These are phyloP conservation scores for Sporormia fimetaria DNA, from an alignment of 495 filamentous ascomycete species.

Conservation along the genomic window DNA sequence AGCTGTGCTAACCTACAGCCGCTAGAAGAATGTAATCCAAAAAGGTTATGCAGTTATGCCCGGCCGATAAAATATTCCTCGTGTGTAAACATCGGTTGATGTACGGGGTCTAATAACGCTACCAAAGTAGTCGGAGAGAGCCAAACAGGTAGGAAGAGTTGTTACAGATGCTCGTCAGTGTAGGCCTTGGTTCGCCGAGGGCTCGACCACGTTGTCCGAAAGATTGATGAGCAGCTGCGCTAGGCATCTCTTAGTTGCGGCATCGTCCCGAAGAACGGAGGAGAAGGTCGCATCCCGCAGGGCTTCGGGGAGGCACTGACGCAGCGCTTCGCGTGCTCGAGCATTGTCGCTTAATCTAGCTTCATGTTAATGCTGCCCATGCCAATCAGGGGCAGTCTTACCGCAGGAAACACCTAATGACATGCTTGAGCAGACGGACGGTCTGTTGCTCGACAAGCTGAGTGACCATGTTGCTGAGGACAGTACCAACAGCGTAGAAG, in stretches of 20 bases:
- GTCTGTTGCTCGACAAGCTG: constrained; percentile 97
- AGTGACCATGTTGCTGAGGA: constrained; percentile 96
- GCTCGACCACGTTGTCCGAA: constrained; percentile 78
- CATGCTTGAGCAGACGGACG: constrained; percentile 89
- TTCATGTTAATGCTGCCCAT: constrained; percentile 1
- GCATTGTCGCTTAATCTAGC: constrained; percentile 87
- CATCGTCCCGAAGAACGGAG: constrained; percentile 90
- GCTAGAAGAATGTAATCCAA: too few relatives aligned
- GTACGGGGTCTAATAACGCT: too few relatives aligned
- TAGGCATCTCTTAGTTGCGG: constrained; percentile 94
- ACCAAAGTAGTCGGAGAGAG: too few relatives aligned
- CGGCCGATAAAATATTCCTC: too few relatives aligned
- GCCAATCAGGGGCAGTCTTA: constrained; percentile 36
- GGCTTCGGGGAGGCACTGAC: constrained; percentile 93
- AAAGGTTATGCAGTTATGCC: too few relatives aligned
- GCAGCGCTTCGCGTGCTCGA: constrained; percentile 83
- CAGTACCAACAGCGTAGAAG: constrained; percentile 98
- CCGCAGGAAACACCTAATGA: constrained; percentile 94
- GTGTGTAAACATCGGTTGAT: too few relatives aligned
- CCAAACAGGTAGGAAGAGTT: too few relatives aligned
- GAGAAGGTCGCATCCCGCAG: constrained; percentile 95
- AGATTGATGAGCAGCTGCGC: constrained; percentile 95
- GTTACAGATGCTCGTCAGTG: constrained; percentile 14
- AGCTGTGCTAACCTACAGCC: too few relatives aligned
- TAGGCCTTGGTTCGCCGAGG: constrained; percentile 18